Conservation (phyloP, 139 green algal genomes). For the Coelastrella sp. region DNA sequence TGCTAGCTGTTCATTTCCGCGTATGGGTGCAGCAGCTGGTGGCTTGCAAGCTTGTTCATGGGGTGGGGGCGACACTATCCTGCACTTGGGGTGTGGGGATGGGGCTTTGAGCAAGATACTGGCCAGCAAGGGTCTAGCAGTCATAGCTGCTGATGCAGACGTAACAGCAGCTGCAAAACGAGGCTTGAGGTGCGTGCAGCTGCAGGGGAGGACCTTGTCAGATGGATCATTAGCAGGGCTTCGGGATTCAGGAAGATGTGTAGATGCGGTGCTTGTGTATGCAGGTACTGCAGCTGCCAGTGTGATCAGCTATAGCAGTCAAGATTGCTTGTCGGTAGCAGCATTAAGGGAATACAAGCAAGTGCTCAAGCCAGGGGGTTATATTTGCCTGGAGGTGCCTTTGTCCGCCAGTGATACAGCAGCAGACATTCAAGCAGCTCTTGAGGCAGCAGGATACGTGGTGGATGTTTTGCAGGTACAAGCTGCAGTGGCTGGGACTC, state of each 20-base stretch:
- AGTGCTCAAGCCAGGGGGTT: constrained; percentile 55
- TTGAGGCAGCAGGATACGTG: background rate
- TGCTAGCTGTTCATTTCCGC: constrained; percentile 45
- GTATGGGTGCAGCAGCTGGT: constrained; percentile 17
- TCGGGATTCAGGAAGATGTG: constrained; percentile 5
- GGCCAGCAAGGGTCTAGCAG: constrained; percentile 71
- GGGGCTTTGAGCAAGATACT: constrained; percentile 81
- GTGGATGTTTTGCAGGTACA: background rate
- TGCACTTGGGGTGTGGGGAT: constrained; percentile 74
- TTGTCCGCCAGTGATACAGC: background rate
- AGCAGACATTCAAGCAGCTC: background rate
- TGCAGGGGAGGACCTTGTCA: constrained; percentile 18
- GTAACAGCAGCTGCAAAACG: constrained; percentile 41
- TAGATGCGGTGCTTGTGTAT: constrained; percentile 56
- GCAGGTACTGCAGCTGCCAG: background rate
- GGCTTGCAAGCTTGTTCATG: constrained; percentile 29
- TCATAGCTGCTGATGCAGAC: constrained; percentile 54
- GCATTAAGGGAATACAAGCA: constrained; percentile 44
- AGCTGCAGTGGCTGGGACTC: background rate
- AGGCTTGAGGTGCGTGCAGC: constrained; percentile 46
- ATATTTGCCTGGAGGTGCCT: constrained; percentile 56
- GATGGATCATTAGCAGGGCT: constrained; percentile 14
- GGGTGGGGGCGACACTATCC: constrained; percentile 50
- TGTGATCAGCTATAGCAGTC: background rate
- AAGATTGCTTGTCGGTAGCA: background rate